Evolutionary conservation across 805 yeast species (phyloP).

Genomic region (Blastobotrys mokoenaii): DNA sequence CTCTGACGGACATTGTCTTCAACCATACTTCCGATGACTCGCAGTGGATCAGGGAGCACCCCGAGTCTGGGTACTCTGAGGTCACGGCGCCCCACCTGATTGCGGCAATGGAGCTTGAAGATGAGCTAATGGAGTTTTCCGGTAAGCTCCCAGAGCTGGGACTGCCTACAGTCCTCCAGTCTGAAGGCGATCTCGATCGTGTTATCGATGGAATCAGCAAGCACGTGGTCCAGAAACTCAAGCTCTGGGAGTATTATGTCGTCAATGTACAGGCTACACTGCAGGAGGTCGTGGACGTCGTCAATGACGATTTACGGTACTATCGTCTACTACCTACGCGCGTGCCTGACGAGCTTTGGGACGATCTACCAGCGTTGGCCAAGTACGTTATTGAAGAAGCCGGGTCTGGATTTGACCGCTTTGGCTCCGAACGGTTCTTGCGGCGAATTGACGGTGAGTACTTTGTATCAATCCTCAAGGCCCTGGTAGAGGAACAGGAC

Average conservation of each 20-base stretch:
- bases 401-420: conserved; percentile 31
- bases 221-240: conserved; percentile 57
- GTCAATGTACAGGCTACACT: conserved; percentile 45
- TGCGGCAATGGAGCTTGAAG: conserved; percentile 80
- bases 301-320: conserved; percentile 12
- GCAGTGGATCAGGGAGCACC: conserved; percentile 73
- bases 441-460: conserved; percentile 44
- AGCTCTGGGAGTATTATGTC: conserved; percentile 85
- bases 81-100: conserved; percentile 83
- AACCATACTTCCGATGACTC: conserved; percentile 94
- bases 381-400: conserved; percentile 33
- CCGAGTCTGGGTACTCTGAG: conserved; percentile 82
- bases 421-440: conserved; percentile 44
- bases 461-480: conserved; percentile 45
- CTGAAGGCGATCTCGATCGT: conserved; percentile 45
- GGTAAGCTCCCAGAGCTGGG: conserved; percentile 45
- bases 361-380: conserved; percentile 39
- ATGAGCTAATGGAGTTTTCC: conserved; percentile 58
- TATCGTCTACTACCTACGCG: conserved; percentile 40
- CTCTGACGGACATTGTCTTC: conserved; percentile 87
- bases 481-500: conserved; percentile 24
- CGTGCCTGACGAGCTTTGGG: conserved; percentile 20
- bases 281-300: conserved; percentile 20
- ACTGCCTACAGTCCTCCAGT: conserved; percentile 48
- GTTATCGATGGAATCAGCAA: conserved; percentile 61